Evolutionary conservation across 257 asterid species (phyloP), one percentile per base, ranked within the genome.

Genomic region (Nicotiana tomentosiformis): DNA sequence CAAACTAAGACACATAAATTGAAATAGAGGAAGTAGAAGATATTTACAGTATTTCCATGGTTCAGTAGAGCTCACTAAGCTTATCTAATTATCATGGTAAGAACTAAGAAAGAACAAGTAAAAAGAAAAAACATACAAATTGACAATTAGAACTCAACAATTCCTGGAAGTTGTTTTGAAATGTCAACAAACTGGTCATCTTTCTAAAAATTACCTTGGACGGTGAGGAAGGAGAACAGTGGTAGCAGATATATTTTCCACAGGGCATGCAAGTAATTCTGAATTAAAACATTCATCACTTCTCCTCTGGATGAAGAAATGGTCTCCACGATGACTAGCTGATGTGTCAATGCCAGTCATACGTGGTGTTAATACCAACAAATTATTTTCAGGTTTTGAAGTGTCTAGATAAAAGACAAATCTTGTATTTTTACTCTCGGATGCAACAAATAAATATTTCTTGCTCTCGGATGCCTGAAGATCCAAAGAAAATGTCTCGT

Each of bases 311-410:
- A 96, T 87, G 83, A 96, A 93, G 87, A 96, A 94, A 88, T 93
- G 96, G 88, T 92, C 87, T 83, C 99, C 99, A n/a, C 94, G 94
- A 85, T 96, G 99, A 89, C 96, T 94, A 84, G 89, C 96, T 80
- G 96, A 85, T 69, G 98, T 92, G 86, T 91, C 98, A 84, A 87
- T 84, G 64, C 99, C 97, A 86, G 88, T 91, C 88, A 90, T 66
- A 39, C 93, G 93, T 5, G 92, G 94, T 74, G 98, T 93, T 91
- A 96, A 91, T 86, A 72, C 88, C 78, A 58, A 26, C 80, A 96
- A 87, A 77, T 96, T 98, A 80, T 88, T 85, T 77, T 89, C 96
- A 82, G 90, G 95, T 77, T 88, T 91, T 69, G 95, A 90, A 81
- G 89, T 72, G 84, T 96, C 98, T 53, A 94, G 91, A 88, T 96